These are phyloP conservation scores for Podaxis rugospora DNA, from an alignment of 768 basidiomycete species.

Conservation along the genomic window DNA sequence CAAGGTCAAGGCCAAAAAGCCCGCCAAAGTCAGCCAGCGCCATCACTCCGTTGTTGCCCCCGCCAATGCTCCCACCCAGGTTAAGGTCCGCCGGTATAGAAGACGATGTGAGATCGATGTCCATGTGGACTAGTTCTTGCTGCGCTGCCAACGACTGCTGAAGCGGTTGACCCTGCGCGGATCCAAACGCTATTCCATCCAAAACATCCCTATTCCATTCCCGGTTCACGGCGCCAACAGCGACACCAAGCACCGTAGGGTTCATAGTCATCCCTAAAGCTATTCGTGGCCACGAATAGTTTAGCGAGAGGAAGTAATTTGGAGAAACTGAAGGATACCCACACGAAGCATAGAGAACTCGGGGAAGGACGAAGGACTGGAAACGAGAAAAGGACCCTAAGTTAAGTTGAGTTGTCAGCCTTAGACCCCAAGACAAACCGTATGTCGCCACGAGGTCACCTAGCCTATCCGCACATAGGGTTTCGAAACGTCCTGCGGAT, in stretches of 20 bases:
- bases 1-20: not conserved
- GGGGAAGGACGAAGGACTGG: not conserved
- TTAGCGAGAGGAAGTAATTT: too few species aligned
- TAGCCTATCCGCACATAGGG: not conserved
- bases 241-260: not conserved
- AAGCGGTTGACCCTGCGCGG: not conserved
- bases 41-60: not conserved
- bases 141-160: not conserved
- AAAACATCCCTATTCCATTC: not conserved
- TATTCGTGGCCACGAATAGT: too few species aligned
- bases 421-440: not conserved
- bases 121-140: not conserved
- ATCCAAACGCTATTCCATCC: not conserved
- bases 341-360: not conserved
- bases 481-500: slow-evolving; percentile 1
- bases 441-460: not conserved
- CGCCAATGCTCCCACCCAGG: not conserved
- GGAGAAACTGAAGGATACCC: too few species aligned
- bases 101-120: not conserved
- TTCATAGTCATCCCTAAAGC: not conserved
- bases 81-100: not conserved
- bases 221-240: not conserved
- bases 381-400: not conserved
- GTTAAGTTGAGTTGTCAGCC: slow-evolving; percentile 1
- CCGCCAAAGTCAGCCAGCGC: not conserved